These are phyloP conservation scores for Cladosporium oxysporum DNA, from an alignment of 2,329 filamentous ascomycete genomes.

Conservation along the genomic window DNA sequence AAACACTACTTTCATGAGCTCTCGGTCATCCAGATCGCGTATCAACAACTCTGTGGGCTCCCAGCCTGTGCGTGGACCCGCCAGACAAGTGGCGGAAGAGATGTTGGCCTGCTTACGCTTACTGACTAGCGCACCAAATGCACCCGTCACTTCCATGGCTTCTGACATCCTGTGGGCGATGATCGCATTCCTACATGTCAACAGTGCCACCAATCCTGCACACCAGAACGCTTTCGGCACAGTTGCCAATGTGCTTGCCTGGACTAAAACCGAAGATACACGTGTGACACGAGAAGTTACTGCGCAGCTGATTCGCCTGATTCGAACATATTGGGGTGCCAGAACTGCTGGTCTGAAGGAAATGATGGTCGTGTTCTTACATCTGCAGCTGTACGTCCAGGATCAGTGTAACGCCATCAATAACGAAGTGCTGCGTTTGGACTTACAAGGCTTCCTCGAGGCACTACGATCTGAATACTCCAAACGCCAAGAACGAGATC, in stretches of 20 bases:
- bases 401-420: constrained; percentile 34
- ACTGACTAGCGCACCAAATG: constrained; percentile 35
- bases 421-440: constrained; percentile 26
- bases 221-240: constrained; percentile 70
- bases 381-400: constrained; percentile 51
- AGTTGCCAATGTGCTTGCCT: constrained; percentile 70
- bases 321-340: constrained; percentile 70
- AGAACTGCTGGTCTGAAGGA: constrained; percentile 59
- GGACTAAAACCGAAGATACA: constrained; percentile 68
- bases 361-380: constrained; percentile 71
- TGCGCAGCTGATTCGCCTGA: constrained; percentile 65
- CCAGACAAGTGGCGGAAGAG: constrained; percentile 34
- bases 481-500: constrained; percentile 67
- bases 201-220: constrained; percentile 47
- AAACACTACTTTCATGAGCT: constrained; percentile 13
- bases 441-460: constrained; percentile 67
- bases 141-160: constrained; percentile 28
- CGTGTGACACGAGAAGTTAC: constrained; percentile 62
- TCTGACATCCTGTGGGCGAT: constrained; percentile 25
- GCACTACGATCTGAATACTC: constrained; percentile 77
- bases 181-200: constrained; percentile 60
- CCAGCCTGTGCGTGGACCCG: constrained; percentile 26
- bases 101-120: constrained; percentile 33
- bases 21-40: constrained; percentile 17
- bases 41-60: constrained; percentile 24